phyloP scores from a whole-genome alignment of 352 stramenopile species.

The Globisporangium cylindrosporum region DNA sequence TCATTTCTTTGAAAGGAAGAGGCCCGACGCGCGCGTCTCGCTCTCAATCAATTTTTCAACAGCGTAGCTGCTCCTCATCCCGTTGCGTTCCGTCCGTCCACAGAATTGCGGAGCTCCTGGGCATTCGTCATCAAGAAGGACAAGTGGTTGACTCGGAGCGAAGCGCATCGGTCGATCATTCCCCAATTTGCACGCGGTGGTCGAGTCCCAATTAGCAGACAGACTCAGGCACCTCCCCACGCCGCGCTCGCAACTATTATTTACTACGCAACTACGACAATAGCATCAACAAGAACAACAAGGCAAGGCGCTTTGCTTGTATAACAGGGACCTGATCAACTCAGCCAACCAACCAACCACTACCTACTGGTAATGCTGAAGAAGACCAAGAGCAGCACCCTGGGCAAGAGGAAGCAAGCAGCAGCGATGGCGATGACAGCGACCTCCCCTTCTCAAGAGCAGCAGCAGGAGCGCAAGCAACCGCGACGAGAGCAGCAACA shows the following conservation, averaged over 20 bases:
- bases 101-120: not conserved
- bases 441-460: not conserved
- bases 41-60: constrained; percentile 7
- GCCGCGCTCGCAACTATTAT: constrained; percentile 12
- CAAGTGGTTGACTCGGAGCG: not conserved
- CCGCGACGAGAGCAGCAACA: not conserved
- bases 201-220: not conserved
- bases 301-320: not conserved
- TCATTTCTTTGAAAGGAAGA: constrained; percentile 1
- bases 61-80: not conserved
- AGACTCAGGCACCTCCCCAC: not conserved
- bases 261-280: constrained; percentile 1
- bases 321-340: not conserved
- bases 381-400: constrained; percentile 1
- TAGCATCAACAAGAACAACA: not conserved
- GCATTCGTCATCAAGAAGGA: not conserved
- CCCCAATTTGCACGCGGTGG: constrained; percentile 4
- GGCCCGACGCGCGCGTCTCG: constrained; percentile 5
- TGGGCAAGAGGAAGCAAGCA: constrained; percentile 9
- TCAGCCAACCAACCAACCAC: not conserved
- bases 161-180: not conserved
- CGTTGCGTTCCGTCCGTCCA: not conserved
- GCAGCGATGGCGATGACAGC: not conserved
- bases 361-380: not conserved
- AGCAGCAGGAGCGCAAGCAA: not conserved